Base-by-base conservation (phyloP, 2,329 filamentous ascomycete genomes). In the Cercospora janseana region DNA sequence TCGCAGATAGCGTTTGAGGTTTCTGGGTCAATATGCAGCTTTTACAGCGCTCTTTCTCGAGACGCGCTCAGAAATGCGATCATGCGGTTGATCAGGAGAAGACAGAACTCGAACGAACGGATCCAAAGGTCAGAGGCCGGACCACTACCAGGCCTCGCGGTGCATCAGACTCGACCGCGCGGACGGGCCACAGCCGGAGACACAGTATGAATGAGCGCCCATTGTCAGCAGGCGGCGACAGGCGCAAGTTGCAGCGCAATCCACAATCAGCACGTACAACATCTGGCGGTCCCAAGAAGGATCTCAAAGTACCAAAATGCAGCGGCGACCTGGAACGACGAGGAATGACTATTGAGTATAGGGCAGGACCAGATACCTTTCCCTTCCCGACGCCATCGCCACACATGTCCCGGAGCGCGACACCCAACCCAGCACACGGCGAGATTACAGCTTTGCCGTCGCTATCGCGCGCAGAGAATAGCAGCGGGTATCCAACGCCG, bases 311-410 rank as follows among this genome's bases (percentile, higher is more conserved):
- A 10, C 49, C 49, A 13, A 56, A 32, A 26, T 56, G 55, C 34
- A 46, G 45, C 48, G 27, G 51, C 21, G 59, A 60, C 26, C 44
- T 58, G n/a, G 41, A 56, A 21, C 46, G 48, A 28, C 40, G 45
- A 13, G 57, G 47, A 24, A 31, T 35, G 18, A 59, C 51, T 6
- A 60, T 63, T 6, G 62, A 61, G 18, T 59, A 60, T 34, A 46
- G 29, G 15, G 49, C 56, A 9, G 60, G 59, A 20, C 56, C 55
- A 9, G 59, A 63, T 20, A 61, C 49, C 8, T 66, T 62, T 49
- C 52, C 49, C 41, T 66, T 64, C 32, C 63, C 64, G 12, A 62
- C 60, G 20, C 60, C 63, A 20, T 62, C 60, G 23, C 61, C 60
- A 23, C 53, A 53, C 37, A 45, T 57, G 41, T 44, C 55, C 5